Conservation (phyloP, 108 stramenopile genomes). For the Fistulifera pelliculosa region DNA sequence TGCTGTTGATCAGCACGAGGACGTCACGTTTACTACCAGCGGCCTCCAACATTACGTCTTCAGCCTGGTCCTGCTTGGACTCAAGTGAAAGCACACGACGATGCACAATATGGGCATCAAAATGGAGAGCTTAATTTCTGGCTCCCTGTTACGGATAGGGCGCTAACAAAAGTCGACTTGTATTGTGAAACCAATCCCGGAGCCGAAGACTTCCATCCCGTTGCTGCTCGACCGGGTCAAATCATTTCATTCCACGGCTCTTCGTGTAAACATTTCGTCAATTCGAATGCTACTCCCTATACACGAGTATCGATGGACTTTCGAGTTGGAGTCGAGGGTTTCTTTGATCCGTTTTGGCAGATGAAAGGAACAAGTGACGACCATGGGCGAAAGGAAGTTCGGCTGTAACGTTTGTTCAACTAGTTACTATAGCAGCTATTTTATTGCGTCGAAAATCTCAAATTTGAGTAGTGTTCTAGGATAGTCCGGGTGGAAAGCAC, state of each 20-base stretch:
- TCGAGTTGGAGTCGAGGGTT: slow-evolving; percentile 80
- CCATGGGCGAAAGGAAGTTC: slow-evolving; percentile 56
- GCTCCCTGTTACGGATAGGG: slow-evolving; percentile 67
- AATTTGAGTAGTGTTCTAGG: slow-evolving; percentile 39
- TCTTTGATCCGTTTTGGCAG: slow-evolving; percentile 79
- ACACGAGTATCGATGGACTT: slow-evolving; percentile 82
- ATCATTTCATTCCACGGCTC: slow-evolving; percentile 76
- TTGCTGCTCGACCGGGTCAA: slow-evolving; percentile 52
- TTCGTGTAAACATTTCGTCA: slow-evolving; percentile 71
- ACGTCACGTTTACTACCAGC: slow-evolving; percentile 65
- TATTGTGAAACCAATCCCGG: slow-evolving; percentile 48
- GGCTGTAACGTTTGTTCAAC: background rate
- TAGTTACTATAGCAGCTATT: no score
- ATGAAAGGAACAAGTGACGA: slow-evolving; percentile 82
- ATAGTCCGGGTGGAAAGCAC: slow-evolving; percentile 57
- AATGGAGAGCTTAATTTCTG: slow-evolving; percentile 88
- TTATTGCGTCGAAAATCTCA: background rate
- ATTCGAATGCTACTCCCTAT: slow-evolving; percentile 49
- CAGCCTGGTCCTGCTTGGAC: slow-evolving; percentile 80
- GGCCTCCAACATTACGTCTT: slow-evolving; percentile 80
- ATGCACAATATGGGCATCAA: slow-evolving; percentile 85
- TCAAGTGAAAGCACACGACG: slow-evolving; percentile 67
- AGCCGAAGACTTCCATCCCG: slow-evolving; percentile 61
- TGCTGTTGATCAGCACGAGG: slow-evolving; percentile 14
- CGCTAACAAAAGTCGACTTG: slow-evolving; percentile 61